Conservation (phyloP, 2,329 filamentous ascomycete genomes). For the Chrysoporthe puriensis region DNA sequence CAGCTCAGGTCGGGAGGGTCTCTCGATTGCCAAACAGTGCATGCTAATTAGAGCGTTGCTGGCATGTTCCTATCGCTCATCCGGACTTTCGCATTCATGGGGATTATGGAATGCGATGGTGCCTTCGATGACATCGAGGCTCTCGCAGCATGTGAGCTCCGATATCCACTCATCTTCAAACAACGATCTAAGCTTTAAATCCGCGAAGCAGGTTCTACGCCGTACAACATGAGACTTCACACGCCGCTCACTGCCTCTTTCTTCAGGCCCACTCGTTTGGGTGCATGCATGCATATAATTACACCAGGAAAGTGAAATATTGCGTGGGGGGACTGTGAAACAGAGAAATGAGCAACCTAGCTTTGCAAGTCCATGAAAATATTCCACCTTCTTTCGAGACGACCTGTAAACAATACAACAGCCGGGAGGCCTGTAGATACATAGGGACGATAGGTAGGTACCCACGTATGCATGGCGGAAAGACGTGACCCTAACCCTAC, state of each 20-base stretch:
- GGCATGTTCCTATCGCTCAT: not conserved
- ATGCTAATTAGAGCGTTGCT: not conserved
- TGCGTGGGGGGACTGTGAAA: not conserved
- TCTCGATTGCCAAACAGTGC: not conserved
- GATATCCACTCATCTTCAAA: no score
- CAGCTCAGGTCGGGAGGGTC: no score
- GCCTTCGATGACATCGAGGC: not conserved
- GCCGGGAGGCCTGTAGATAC: no score
- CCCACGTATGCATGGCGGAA: no score
- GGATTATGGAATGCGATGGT: not conserved
- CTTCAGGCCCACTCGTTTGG: not conserved
- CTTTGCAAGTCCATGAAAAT: not conserved
- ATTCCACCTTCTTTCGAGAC: not conserved
- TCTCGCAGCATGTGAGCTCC: not conserved
- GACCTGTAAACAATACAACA: not conserved
- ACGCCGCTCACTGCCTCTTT: not conserved
- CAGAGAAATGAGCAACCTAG: not conserved
- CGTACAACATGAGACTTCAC: no score
- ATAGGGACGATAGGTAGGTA: no score
- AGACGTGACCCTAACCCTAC: not conserved
- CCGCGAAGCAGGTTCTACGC: no score
- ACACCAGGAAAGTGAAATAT: not conserved
- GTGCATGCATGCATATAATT: not conserved
- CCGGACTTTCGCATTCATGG: not conserved
- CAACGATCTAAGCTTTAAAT: no score